Conservation (phyloP, 805 yeast species). For the Wickerhamiella galacta region DNA sequence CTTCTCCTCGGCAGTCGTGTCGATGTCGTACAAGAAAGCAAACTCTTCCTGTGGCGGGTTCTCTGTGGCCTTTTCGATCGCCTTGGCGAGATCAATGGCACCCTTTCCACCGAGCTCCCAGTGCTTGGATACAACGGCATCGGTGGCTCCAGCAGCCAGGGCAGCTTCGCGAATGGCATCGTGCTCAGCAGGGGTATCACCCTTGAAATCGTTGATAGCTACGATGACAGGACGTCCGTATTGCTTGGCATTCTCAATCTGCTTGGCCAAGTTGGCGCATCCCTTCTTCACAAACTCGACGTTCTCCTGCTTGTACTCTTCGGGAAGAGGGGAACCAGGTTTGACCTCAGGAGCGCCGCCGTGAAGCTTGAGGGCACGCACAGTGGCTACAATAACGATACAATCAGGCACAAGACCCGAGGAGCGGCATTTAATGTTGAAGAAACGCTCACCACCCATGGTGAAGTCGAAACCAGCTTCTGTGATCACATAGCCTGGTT, state of each 20-base stretch:
- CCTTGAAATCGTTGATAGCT: conserved; percentile 75
- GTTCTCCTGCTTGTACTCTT: conserved; percentile 68
- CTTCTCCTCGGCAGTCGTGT: conserved; percentile 60
- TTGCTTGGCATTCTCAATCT: conserved; percentile 67
- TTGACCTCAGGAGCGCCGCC: conserved; percentile 97
- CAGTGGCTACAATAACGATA: conserved; percentile 89
- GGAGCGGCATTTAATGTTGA: conserved; percentile 91
- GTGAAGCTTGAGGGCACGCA: conserved; percentile 85
- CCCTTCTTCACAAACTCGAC: conserved; percentile 63
- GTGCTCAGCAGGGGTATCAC: conserved; percentile 70
- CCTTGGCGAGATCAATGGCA: conserved; percentile 65
- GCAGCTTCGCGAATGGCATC: conserved; percentile 66
- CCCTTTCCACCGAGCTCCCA: conserved; percentile 95
- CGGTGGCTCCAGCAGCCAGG: conserved; percentile 75
- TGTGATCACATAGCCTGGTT: conserved; percentile 73
- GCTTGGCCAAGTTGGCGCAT: conserved; percentile 78
- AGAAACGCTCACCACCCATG: conserved; percentile 97
- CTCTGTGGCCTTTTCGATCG: conserved; percentile 56
- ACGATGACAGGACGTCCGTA: conserved; percentile 89
- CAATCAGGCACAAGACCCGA: conserved; percentile 80
- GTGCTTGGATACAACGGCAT: conserved; percentile 79
- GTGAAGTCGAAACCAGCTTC: conserved; percentile 98
- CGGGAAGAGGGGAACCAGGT: conserved; percentile 79
- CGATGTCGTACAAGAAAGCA: conserved; percentile 51
- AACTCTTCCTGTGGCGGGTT: conserved; percentile 30